phyloP scores from a whole-genome alignment of 2,329 filamentous ascomycete genomes.

The Alternaria solani region DNA sequence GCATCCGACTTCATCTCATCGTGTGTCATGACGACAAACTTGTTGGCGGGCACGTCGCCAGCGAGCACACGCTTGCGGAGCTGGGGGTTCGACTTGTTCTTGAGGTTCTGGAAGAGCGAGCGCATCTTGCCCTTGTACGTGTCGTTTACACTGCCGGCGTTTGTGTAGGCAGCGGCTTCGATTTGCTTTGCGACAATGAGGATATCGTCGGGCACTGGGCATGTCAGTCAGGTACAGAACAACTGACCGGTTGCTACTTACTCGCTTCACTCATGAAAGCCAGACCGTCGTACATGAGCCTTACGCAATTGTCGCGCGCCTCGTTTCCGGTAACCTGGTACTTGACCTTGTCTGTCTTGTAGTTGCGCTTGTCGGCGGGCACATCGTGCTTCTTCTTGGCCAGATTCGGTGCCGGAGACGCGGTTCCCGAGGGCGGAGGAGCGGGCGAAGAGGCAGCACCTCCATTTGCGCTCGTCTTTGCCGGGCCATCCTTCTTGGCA shows the following conservation, averaged over 20 bases:
- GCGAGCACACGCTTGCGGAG: conserved; percentile 78
- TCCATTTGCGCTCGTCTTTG: conserved; percentile 34
- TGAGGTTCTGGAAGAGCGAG: conserved; percentile 92
- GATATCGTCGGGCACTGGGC: conserved; percentile 67
- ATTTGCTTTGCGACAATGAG: conserved; percentile 72
- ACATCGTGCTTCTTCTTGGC: conserved; percentile 63
- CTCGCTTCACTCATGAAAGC: conserved; percentile 70
- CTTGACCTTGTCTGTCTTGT: conserved; percentile 81
- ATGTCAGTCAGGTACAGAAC: conserved; percentile 28
- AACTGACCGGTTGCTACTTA: conserved; percentile 35
- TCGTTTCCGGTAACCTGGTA: conserved; percentile 76
- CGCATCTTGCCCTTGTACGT: conserved; percentile 90
- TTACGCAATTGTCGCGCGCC: conserved; percentile 83
- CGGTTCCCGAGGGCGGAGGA: conserved; percentile 49
- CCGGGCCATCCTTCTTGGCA: conserved; percentile 38
- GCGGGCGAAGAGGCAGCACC: conserved; percentile 42
- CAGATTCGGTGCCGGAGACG: conserved; percentile 60
- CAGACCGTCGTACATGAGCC: conserved; percentile 92
- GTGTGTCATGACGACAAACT: conserved; percentile 85
- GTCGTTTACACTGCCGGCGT: conserved; percentile 72
- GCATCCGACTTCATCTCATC: conserved; percentile 91
- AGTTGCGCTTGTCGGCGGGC: conserved; percentile 78
- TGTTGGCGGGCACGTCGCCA: conserved; percentile 74
- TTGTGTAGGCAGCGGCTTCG: conserved; percentile 77
- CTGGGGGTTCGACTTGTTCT: conserved; percentile 84